Evolutionary conservation across 805 yeast genomes (phyloP).

Genomic region (Cyberlindnera xishuangbannaensis): DNA sequence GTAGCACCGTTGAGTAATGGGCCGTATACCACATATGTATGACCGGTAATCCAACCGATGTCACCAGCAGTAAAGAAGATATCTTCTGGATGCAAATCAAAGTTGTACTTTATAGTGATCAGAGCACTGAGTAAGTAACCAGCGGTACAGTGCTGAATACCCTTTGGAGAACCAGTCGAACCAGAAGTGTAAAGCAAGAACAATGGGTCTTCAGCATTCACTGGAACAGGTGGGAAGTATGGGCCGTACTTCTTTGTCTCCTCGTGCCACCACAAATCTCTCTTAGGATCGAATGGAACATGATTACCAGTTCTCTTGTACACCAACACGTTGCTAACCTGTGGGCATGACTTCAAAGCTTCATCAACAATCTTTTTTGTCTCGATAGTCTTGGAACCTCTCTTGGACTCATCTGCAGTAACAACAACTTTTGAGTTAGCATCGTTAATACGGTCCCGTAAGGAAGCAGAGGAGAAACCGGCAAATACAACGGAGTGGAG

Average conservation of each 20-base stretch:
- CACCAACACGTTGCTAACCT: slow-evolving; percentile 64
- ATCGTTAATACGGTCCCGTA: slow-evolving; percentile 83
- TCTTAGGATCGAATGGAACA: slow-evolving; percentile 40
- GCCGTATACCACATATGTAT: slow-evolving; percentile 77
- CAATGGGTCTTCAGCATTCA: slow-evolving; percentile 74
- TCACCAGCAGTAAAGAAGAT: slow-evolving; percentile 83
- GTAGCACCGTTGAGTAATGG: slow-evolving; percentile 74
- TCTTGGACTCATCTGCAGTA: slow-evolving; percentile 75
- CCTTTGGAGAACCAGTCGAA: slow-evolving; percentile 86
- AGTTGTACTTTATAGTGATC: slow-evolving; percentile 66
- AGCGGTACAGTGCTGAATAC: slow-evolving; percentile 76
- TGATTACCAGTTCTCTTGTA: slow-evolving; percentile 66
- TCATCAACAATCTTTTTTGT: slow-evolving; percentile 82
- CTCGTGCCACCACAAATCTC: slow-evolving; percentile 77
- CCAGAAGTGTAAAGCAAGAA: slow-evolving; percentile 82
- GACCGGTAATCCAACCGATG: slow-evolving; percentile 91
- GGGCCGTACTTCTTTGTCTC: slow-evolving; percentile 61
- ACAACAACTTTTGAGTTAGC: slow-evolving; percentile 68
- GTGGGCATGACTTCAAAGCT: slow-evolving; percentile 60
- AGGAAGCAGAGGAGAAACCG: slow-evolving; percentile 86
- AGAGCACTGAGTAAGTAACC: slow-evolving; percentile 74
- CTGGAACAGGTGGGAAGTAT: slow-evolving; percentile 69
- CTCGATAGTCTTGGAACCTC: slow-evolving; percentile 79
- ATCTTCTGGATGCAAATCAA: slow-evolving; percentile 72
- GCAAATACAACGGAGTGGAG: slow-evolving; percentile 83